Percentiles rank a stretch among this genome's conserved stretches.
These are phyloP conservation scores for Cadophora sp. DNA, from an alignment of 2,329 filamentous ascomycete species.

Conservation along the genomic window DNA sequence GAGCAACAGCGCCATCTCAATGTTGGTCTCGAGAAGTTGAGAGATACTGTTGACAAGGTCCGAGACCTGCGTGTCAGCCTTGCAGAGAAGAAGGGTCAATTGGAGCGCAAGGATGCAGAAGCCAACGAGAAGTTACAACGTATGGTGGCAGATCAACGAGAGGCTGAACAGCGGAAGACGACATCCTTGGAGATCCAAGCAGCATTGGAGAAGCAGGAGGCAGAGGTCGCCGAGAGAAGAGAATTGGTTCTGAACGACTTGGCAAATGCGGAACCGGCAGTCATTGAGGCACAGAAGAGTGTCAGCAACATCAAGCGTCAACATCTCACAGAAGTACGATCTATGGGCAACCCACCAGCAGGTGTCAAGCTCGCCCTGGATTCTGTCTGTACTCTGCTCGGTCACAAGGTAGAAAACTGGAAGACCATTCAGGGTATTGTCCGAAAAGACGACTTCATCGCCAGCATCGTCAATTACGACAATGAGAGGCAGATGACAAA, in stretches of 20 bases:
- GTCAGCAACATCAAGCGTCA: conserved; percentile 99
- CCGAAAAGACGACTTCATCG: conserved; percentile 94
- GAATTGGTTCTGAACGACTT: conserved; percentile 88
- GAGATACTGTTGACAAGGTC: conserved; percentile 97
- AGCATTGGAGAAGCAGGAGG: conserved; percentile 86
- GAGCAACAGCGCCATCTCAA: conserved; percentile 99
- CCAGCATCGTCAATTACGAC: conserved; percentile 96
- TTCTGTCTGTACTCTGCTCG: conserved; percentile 93
- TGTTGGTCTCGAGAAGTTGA: conserved; percentile 94
- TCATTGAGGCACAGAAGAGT: conserved; percentile 90
- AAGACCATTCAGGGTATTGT: conserved; percentile 89
- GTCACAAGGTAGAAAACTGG: conserved; percentile 90
- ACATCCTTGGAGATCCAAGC: conserved; percentile 89
- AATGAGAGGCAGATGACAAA: conserved; percentile 96
- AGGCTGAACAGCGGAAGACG: conserved; percentile 90
- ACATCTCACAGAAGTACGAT: conserved; percentile 95
- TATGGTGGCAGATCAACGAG: conserved; percentile 95
- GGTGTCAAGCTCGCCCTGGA: conserved; percentile 93
- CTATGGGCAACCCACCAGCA: conserved; percentile 90
- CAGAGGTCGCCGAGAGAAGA: conserved; percentile 81
- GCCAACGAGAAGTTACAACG: conserved; percentile 96
- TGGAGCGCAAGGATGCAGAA: conserved; percentile 92
- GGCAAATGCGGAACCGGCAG: conserved; percentile 89
- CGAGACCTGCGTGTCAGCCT: conserved; percentile 88
- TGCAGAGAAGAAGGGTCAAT: conserved; percentile 90